Conservation (phyloP, 192 early-diverging fungal genomes). For the Coemansia sp. region DNA sequence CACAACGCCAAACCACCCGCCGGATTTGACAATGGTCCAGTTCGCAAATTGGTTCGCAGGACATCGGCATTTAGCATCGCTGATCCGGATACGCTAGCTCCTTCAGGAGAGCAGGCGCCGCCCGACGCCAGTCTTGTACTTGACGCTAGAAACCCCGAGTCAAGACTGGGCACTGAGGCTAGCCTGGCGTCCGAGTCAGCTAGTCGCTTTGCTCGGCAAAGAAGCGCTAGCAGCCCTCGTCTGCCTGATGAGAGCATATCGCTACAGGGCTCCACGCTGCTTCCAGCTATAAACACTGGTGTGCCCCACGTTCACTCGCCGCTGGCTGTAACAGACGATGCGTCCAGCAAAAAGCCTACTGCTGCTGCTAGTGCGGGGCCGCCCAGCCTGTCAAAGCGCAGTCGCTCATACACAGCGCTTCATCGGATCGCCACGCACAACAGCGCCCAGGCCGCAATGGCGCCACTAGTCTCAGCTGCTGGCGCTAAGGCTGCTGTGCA, state of each 20-base stretch:
- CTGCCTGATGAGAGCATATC: neutral
- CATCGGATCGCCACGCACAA: slow-evolving; percentile 41
- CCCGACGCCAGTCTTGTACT: neutral
- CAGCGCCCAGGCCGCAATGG: slow-evolving; percentile 28
- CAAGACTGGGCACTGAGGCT: neutral
- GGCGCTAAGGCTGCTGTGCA: neutral
- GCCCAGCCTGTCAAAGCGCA: slow-evolving; percentile 15
- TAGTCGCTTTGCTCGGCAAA: neutral
- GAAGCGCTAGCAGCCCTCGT: slow-evolving; percentile 1
- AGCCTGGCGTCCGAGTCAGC: neutral
- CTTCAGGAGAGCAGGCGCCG: neutral
- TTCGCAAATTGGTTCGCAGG: slow-evolving; percentile 16
- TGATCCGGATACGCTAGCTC: slow-evolving; percentile 7
- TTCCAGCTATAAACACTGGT: neutral
- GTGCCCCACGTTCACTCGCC: neutral
- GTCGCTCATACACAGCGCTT: slow-evolving; percentile 35
- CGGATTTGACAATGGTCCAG: neutral
- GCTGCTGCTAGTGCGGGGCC: neutral
- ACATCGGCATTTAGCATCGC: slow-evolving; percentile 51
- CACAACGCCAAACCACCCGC: neutral
- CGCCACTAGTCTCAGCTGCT: neutral
- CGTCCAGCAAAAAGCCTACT: neutral
- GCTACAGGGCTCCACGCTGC: neutral
- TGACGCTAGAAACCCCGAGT: neutral
- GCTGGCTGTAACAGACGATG: neutral